These are phyloP conservation scores for Pseudogymnoascus sp. DNA, from an alignment of 2,329 filamentous ascomycete species.

Conservation along the genomic window DNA sequence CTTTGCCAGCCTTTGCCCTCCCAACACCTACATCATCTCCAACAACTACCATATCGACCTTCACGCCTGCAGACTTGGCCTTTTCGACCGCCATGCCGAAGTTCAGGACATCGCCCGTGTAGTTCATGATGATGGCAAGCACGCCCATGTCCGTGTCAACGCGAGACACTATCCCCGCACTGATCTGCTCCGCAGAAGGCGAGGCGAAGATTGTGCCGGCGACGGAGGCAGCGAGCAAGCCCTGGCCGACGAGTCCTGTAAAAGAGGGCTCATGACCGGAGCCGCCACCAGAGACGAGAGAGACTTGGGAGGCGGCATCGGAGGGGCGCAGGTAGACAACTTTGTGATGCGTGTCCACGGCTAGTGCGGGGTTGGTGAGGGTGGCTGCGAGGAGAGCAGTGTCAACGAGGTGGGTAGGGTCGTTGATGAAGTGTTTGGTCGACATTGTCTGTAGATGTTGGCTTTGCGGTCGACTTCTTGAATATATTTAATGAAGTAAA, in stretches of 20 bases:
- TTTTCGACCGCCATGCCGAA: constrained; percentile 94
- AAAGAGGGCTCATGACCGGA: constrained; percentile 88
- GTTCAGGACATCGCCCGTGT: constrained; percentile 82
- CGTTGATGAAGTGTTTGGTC: constrained; percentile 81
- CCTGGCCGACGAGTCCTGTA: constrained; percentile 72
- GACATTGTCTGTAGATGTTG: constrained; percentile 33
- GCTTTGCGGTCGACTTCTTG: neutral
- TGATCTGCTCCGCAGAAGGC: constrained; percentile 74
- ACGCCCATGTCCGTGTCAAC: constrained; percentile 68
- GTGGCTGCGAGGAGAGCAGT: constrained; percentile 70
- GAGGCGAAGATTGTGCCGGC: constrained; percentile 83
- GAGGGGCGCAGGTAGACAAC: constrained; percentile 66
- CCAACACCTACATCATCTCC: constrained; percentile 90
- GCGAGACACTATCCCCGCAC: constrained; percentile 62
- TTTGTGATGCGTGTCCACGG: constrained; percentile 72
- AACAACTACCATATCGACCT: constrained; percentile 83
- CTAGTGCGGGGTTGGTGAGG: constrained; percentile 73
- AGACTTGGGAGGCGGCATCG: constrained; percentile 53
- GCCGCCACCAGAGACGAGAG: constrained; percentile 80
- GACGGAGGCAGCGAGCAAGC: constrained; percentile 71
- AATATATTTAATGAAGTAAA: neutral
- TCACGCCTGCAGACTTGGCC: constrained; percentile 67
- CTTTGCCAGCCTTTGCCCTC: constrained; percentile 73
- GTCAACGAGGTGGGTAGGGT: constrained; percentile 69
- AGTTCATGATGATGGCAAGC: constrained; percentile 91